Base-by-base conservation (phyloP, 495 filamentous ascomycete species). In the Penicillium coffeae region DNA sequence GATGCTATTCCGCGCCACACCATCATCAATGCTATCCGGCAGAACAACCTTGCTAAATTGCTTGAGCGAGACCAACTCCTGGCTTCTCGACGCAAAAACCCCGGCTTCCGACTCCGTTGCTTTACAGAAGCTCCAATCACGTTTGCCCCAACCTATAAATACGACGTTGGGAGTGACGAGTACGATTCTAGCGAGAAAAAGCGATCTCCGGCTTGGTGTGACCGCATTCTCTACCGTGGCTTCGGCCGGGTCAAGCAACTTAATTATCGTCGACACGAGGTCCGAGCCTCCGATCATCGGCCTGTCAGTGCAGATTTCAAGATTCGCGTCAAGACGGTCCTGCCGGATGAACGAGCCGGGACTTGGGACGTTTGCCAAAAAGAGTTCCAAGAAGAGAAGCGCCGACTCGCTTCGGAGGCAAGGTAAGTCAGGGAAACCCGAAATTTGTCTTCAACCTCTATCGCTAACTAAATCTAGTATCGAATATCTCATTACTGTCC, bases 131-230 rank as follows among this genome's bases (percentile, higher is more conserved):
- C 80, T 10, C 84, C 83, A 0, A 96, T 98, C 59, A 85, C 82
- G 0, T 98, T 98, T 62, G 84, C 88, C 13, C 93, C 93, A 7
- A 98, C 93, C 2, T 98, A 98, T 71, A 98, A 98, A 65, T 98
- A 97, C 65, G 93, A 98, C 58, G 88, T 96, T 1, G 91, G 90
- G 10, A 93, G 88, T 8, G 90, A 96, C 62, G 84, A 83, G 20
- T 98, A 98, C 63, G 93, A 98, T 60, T 84, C 86, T 2, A 90
- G 85, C 50, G 93, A 98, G 60, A 98, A 98, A 77, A 88, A 90
- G 63, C 81, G 93, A 3, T 83, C 88, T n/a, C 93, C 93, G 1
- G 93, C 93, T 8, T 98, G 93, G 93, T 98, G 93, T 62, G 93
- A 98, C 73, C 80, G 93, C 38, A 68, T 98, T 27, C 74, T 98